Conservation (phyloP, 805 yeast species). For the Wickerhamomyces hampshirensis region DNA sequence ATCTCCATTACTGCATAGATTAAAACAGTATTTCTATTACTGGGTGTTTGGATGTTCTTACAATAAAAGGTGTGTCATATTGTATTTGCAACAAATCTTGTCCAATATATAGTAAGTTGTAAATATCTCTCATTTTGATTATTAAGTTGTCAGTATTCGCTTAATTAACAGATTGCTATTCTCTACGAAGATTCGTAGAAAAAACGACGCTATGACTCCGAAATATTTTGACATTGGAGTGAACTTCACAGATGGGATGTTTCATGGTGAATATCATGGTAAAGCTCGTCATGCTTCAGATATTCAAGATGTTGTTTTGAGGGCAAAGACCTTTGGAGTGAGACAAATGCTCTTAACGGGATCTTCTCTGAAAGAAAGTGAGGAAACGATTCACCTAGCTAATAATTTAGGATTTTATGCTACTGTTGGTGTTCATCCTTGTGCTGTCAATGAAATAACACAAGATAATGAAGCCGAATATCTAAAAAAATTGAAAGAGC, state of each 20-base stretch:
- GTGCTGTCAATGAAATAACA: constrained; percentile 60
- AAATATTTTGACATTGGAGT: constrained; percentile 48
- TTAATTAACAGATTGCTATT: neutral
- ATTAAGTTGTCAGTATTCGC: too few species aligned
- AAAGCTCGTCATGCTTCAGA: constrained; percentile 66
- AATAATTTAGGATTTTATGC: constrained; percentile 27
- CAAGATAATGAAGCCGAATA: constrained; percentile 32
- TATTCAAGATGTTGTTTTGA: constrained; percentile 51
- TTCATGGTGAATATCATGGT: constrained; percentile 73
- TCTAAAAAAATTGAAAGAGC: constrained; percentile 40
- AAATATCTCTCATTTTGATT: too few species aligned
- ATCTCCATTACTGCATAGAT: too few species aligned
- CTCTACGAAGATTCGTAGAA: neutral
- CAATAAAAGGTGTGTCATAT: too few species aligned
- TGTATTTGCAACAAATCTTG: too few species aligned
- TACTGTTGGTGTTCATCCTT: constrained; percentile 96
- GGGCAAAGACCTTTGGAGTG: constrained; percentile 68
- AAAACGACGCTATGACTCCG: constrained; percentile 1
- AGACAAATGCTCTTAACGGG: constrained; percentile 77
- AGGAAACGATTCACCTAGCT: constrained; percentile 55
- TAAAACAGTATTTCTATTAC: too few species aligned
- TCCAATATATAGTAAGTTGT: too few species aligned
- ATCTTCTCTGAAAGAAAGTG: constrained; percentile 64
- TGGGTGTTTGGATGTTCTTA: too few species aligned
- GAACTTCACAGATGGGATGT: constrained; percentile 87